Evolutionary conservation across 352 stramenopile species (phyloP).

Genomic region (Saprolegnia parasitica): DNA sequence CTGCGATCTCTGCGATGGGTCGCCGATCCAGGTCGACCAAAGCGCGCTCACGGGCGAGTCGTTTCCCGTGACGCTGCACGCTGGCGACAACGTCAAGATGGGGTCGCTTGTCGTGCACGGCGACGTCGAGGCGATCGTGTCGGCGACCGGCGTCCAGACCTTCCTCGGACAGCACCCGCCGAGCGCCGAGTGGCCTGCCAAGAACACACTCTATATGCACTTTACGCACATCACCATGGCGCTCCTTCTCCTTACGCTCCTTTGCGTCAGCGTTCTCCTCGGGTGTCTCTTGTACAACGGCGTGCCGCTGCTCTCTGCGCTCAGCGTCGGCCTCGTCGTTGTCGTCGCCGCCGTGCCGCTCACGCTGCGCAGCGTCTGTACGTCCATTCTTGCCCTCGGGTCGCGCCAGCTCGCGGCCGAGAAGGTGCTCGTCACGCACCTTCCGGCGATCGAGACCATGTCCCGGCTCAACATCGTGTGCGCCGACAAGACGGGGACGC

Average conservation of each 20-base stretch:
- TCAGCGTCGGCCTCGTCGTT: conserved; percentile 88
- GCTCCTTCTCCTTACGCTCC: conserved; percentile 80
- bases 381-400: conserved; percentile 90
- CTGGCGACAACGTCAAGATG: conserved; percentile 82
- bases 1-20: conserved; percentile 77
- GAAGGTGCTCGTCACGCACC: conserved; percentile 89
- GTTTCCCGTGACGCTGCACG: conserved; percentile 85
- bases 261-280: conserved; percentile 85
- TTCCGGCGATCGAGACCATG: conserved; percentile 91
- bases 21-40: conserved; percentile 87
- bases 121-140: conserved; percentile 91
- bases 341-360: conserved; percentile 91
- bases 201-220: not conserved
- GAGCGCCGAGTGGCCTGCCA: conserved; percentile 17
- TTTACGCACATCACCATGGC: conserved; percentile 87
- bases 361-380: conserved; percentile 90
- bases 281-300: conserved; percentile 82
- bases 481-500: conserved; percentile 95
- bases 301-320: conserved; percentile 61
- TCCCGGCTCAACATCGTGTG: conserved; percentile 92
- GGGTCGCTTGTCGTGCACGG: conserved; percentile 78
- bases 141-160: conserved; percentile 83
- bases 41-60: conserved; percentile 92
- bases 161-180: conserved; percentile 71
- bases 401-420: conserved; percentile 85